Evolutionary conservation across 495 filamentous ascomycete genomes (phyloP).

Genomic region (Glarea lozoyensis): DNA sequence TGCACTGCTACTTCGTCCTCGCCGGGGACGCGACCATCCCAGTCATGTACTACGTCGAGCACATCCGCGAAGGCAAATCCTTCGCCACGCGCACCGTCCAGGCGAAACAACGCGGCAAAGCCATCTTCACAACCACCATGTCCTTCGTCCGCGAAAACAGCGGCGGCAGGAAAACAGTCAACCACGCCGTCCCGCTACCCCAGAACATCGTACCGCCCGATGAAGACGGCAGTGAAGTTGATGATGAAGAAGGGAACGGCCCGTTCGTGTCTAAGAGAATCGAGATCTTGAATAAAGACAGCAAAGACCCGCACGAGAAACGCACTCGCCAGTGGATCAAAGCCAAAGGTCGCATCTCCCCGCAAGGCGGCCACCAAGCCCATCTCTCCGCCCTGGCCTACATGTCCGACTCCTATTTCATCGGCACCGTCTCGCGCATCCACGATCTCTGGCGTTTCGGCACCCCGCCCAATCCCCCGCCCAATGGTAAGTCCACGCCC

Average conservation of each 20-base stretch:
- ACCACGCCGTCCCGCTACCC: constrained; percentile 55
- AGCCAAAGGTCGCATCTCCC: constrained; percentile 62
- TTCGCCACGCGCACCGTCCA: constrained; percentile 95
- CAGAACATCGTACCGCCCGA: constrained; percentile 29
- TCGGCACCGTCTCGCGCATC: constrained; percentile 73
- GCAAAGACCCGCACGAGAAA: constrained; percentile 50
- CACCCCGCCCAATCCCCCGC: constrained; percentile 26
- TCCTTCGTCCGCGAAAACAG: constrained; percentile 71
- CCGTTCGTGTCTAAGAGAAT: constrained; percentile 52
- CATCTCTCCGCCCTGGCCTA: constrained; percentile 86
- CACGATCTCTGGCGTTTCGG: constrained; percentile 62
- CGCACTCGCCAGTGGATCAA: constrained; percentile 71
- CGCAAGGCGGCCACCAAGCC: constrained; percentile 62
- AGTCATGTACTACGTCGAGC: constrained; percentile 79
- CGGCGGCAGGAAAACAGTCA: constrained; percentile 50
- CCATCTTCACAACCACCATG: constrained; percentile 91
- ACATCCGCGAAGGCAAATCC: constrained; percentile 80
- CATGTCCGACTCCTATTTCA: constrained; percentile 84
- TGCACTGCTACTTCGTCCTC: constrained; percentile 98
- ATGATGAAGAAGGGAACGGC: constrained; percentile 18
- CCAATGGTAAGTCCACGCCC: constrained; percentile 20
- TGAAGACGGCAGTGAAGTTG: constrained; percentile 11
- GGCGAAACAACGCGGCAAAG: constrained; percentile 76
- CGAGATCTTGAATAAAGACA: constrained; percentile 36
- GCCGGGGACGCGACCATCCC: constrained; percentile 77